Base-by-base conservation (phyloP, 176 grass and related monocot genomes). In the Alloteropsis semialata region DNA sequence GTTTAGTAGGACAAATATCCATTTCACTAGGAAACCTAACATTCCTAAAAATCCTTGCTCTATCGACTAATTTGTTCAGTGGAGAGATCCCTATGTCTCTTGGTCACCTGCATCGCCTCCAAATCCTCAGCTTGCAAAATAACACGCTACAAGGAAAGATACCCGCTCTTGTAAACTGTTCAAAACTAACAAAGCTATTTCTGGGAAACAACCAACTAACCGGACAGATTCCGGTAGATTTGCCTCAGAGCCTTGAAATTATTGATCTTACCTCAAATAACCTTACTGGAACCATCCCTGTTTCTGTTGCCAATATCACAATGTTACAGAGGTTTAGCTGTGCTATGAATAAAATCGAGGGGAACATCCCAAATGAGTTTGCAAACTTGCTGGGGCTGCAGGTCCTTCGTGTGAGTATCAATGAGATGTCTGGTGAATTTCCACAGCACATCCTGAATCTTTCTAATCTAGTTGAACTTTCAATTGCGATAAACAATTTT, bases 51-150 rank as follows among this genome's bases (percentile, higher is more conserved):
- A 11, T 49, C 32, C 22, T 72, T 1, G 30, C 5, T 0, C 79
- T 82, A 5, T 12, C n/a, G 2, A 46, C 2, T 0, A 82, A 82
- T 39, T 13, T 0, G 14, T 51, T 79, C 77, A 66, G 42, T 0
- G 86, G 86, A 25, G 19, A 29, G 3, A 88, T 89, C 42, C 87
- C 87, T 5, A 17, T 32, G 18, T 65, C 77, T 16, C 72, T 89
- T 39, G 87, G 77, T 7, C 48, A 72, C 12, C 12, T 79, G 27
- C 34, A 36, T 36, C 34, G 34, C 34, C 34, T 36, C 34, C 34
- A 36, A 36, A 36, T 5, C 34, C 34, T 36, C 34, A 36, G 34
- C 34, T 36, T 36, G 34, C 34, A 36, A 36, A 36, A 36, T 36
- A 36, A 36, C 34, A 36, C 34, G 34, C 34, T 36, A 36, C 34